Evolutionary conservation across 2,329 filamentous ascomycete species (phyloP).

Genomic region (Neofusicoccum laricinum): DNA sequence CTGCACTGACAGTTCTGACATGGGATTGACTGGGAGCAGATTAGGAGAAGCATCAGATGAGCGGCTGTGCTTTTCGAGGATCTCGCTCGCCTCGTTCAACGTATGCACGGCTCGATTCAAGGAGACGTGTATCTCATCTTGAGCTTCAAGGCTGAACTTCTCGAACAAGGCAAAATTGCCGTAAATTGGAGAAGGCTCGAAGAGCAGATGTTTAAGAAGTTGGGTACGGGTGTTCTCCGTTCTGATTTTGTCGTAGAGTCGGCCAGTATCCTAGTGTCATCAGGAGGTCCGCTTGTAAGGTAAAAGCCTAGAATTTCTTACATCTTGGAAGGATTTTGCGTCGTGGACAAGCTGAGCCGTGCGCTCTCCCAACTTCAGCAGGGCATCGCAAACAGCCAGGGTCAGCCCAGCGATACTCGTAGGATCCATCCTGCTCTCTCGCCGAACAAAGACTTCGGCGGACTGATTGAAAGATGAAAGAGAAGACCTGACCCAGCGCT

Average conservation of each 20-base stretch:
- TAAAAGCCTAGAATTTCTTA: neutral
- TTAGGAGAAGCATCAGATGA: neutral
- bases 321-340: constrained; percentile 18
- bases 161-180: constrained; percentile 14
- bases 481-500: too few relatives aligned
- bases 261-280: constrained; percentile 4
- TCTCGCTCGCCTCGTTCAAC: constrained; percentile 15
- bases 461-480: too few relatives aligned
- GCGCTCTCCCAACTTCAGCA: constrained; percentile 20
- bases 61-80: constrained; percentile 7
- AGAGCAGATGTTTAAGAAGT: constrained; percentile 16
- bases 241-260: neutral
- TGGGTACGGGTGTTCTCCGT: constrained; percentile 19
- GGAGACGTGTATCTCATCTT: constrained; percentile 19
- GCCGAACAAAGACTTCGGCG: too few relatives aligned
- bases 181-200: constrained; percentile 16
- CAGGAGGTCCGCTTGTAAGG: neutral
- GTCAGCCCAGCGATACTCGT: constrained; percentile 15
- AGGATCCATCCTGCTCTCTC: constrained; percentile 17
- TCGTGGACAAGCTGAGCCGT: constrained; percentile 19
- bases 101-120: constrained; percentile 7
- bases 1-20: neutral
- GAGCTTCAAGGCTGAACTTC: constrained; percentile 18
- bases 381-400: constrained; percentile 18
- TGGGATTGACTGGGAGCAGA: neutral